Evolutionary conservation across 2,329 filamentous ascomycete species (phyloP).

Genomic region (Chalaropsis ovoidea): DNA sequence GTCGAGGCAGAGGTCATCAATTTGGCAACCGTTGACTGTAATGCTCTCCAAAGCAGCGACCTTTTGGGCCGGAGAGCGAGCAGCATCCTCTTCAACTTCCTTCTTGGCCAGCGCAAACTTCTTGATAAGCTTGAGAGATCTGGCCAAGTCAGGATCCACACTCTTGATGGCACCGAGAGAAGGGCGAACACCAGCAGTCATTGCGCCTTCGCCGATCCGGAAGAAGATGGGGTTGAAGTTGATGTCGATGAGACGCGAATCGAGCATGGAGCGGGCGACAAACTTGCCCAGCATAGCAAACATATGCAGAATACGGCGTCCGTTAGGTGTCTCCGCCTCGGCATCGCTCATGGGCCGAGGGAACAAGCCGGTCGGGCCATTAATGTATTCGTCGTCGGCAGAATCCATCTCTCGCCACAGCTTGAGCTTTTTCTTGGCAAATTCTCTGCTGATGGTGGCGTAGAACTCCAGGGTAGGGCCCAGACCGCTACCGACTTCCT

Average conservation of each 20-base stretch:
- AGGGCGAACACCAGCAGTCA: slow-evolving; percentile 54
- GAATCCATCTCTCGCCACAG: slow-evolving; percentile 90
- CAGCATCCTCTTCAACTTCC: slow-evolving; percentile 61
- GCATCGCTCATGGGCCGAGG: slow-evolving; percentile 79
- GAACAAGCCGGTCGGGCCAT: slow-evolving; percentile 75
- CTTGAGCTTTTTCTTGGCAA: slow-evolving; percentile 92
- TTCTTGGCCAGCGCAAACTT: slow-evolving; percentile 77
- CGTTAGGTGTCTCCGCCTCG: slow-evolving; percentile 61
- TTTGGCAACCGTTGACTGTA: slow-evolving; percentile 59
- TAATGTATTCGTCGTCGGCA: slow-evolving; percentile 63
- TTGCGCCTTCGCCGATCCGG: slow-evolving; percentile 67
- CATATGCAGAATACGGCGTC: slow-evolving; percentile 76
- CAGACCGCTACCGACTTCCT: slow-evolving; percentile 92
- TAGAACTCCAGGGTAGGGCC: slow-evolving; percentile 97
- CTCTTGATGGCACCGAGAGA: slow-evolving; percentile 82
- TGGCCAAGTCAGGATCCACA: slow-evolving; percentile 77
- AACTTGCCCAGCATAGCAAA: slow-evolving; percentile 96
- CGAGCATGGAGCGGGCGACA: slow-evolving; percentile 94
- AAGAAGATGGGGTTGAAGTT: slow-evolving; percentile 98
- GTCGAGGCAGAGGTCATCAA: slow-evolving; percentile 85
- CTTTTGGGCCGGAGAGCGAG: slow-evolving; percentile 59
- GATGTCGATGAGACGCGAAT: slow-evolving; percentile 93
- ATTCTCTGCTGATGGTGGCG: slow-evolving; percentile 92
- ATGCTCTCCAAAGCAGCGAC: slow-evolving; percentile 58
- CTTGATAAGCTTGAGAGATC: slow-evolving; percentile 76